These are phyloP conservation scores for Fistulifera solaris DNA, from an alignment of 108 stramenopile genomes.

Conservation along the genomic window DNA sequence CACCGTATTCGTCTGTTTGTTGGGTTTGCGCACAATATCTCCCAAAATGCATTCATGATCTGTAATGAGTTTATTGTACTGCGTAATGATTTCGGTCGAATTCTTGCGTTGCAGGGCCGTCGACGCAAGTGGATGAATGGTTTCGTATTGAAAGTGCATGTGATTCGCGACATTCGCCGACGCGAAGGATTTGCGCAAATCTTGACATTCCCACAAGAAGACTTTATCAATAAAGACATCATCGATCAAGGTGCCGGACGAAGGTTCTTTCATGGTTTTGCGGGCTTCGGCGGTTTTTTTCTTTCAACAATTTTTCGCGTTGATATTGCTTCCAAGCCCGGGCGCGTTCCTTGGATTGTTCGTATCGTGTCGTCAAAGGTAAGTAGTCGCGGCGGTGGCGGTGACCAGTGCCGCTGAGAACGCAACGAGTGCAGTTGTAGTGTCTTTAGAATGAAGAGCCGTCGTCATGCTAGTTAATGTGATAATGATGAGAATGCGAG, in stretches of 20 bases:
- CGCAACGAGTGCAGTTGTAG: not conserved
- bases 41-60: conserved; percentile 78
- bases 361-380: conserved; percentile 2
- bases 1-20: conserved; percentile 19
- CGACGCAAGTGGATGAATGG: not conserved
- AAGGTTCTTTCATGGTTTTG: conserved; percentile 23
- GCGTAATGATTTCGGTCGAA: not conserved
- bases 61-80: conserved; percentile 80
- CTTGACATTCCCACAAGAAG: conserved; percentile 75
- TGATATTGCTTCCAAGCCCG: conserved; percentile 11
- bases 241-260: conserved; percentile 39
- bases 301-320: conserved; percentile 27
- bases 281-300: conserved; percentile 26
- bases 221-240: conserved; percentile 44
- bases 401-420: not conserved
- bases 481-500: no score
- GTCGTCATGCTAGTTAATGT: no score
- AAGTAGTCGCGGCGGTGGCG: conserved; percentile 5
- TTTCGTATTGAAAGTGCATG: conserved; percentile 21
- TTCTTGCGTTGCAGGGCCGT: not conserved
- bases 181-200: conserved; percentile 51
- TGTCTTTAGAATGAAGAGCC: not conserved
- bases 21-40: conserved; percentile 73
- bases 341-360: conserved; percentile 8
- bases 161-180: conserved; percentile 20